Evolutionary conservation across 805 yeast species (phyloP).

Genomic region (Candida caryicola): DNA sequence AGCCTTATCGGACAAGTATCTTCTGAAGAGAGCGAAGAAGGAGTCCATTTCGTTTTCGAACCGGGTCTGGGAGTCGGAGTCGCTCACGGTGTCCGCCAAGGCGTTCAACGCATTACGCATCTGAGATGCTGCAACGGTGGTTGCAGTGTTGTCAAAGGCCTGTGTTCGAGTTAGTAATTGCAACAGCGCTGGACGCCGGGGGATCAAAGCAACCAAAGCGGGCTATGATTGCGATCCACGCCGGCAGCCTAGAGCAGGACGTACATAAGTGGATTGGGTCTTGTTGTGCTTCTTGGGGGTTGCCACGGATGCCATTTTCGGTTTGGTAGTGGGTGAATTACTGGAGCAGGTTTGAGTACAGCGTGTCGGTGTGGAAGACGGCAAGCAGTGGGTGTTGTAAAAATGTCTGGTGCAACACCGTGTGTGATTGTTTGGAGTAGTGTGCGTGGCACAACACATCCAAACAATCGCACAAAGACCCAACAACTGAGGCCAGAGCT

Average conservation of each 20-base stretch:
- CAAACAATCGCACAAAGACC: neutral
- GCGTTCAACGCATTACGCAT: conserved; percentile 95
- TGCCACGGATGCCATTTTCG: conserved; percentile 8
- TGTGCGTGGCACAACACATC: neutral
- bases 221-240: too few species aligned
- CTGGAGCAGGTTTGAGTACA: neutral
- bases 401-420: too few species aligned
- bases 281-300: conserved; percentile 58
- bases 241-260: conserved; percentile 27
- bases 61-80: conserved; percentile 44
- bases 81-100: conserved; percentile 77
- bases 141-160: conserved; percentile 93
- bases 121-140: conserved; percentile 93
- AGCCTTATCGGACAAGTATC: conserved; percentile 88
- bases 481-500: too few species aligned
- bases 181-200: neutral
- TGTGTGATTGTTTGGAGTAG: too few species aligned
- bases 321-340: too few species aligned
- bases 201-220: neutral
- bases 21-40: conserved; percentile 88
- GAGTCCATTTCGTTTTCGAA: conserved; percentile 94
- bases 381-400: too few species aligned
- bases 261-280: conserved; percentile 67
- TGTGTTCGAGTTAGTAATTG: conserved; percentile 23
- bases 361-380: too few species aligned